Evolutionary conservation across 2,329 filamentous ascomycete genomes (phyloP), one percentile per base, ranked within the genome.

Genomic region (Fusarium albidum): DNA sequence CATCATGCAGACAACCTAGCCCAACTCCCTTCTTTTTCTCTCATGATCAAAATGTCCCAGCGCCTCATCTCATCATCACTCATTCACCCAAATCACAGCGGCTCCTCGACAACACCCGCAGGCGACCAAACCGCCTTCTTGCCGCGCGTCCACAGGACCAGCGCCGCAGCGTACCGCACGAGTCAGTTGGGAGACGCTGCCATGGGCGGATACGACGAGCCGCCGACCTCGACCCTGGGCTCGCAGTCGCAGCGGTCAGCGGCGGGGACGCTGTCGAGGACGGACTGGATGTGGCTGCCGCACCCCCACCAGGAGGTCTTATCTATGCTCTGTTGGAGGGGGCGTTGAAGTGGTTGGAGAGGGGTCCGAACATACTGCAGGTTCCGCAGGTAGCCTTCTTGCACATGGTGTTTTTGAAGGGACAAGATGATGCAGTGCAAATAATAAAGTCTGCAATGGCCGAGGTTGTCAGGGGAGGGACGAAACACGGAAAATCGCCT

Each of bases 191-290:
- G 68, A 63, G 71, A 69, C 31, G 71, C 73, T 5, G 79, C 85
- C 80, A 83, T 87, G 25, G 87, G 86, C 52, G 87, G 87, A 66
- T 89, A 90, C 66, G 80, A 65, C 65, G 82, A 83, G 38, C 85
- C 86, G 49, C 83, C 80, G 33, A 78, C 76, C 67, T 85, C 81
- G 57, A 89, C 76, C 68, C 83, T 82, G 25, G 88, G 87, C 64
- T 80, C 76, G 69, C 88, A 92, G 18, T 75, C 77, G 76, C 89
- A 92, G 73, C 87, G 82, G 33, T 90, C 78, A 6, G 77, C 72
- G 29, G 77, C 73, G 5, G 85, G 79, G 35, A 90, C 70, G 21
- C 70, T 66, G 69, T 87, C 82, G 77, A 91, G 83, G 63, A 91
- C 86, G 13, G 71, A 71, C 11, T 82, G 74, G 61, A 89, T 76